Base-by-base conservation (phyloP, 2,329 filamentous ascomycete genomes). In the Mycocentrospora acerina region DNA sequence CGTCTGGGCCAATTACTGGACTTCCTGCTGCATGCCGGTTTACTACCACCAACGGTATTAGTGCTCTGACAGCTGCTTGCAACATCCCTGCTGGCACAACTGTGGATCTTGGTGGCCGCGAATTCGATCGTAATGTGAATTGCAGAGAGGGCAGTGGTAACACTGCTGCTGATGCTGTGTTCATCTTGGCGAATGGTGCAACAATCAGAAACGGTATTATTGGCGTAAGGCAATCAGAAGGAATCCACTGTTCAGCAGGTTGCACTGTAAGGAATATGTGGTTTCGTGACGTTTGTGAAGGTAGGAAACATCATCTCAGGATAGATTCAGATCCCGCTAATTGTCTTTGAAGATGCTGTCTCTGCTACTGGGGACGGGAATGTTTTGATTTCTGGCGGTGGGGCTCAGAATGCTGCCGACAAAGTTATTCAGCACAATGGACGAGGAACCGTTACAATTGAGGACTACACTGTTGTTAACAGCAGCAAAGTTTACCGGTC, bases 191-290 rank as follows among this genome's bases (percentile, higher is more conserved):
- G 48, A 55, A 67, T 22, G 74, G 74, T 11, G 74, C 71, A 12
- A 70, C 67, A 13, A 60, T 77, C 24, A 70, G 66, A 44, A 77
- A 77, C 49, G 73, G 72, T 51, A 74, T 77, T 57, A 76, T 77
- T 36, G 73, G 74, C 7, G 61, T 65, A 19, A 69, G 70, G 40
- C 68, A 76, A 46, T 64, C 68, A 24, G 74, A 60, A 65, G 72
- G 72, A 39, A 67, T 76, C 24, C 72, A 76, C 60, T 76, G 73
- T 59, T 54, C 67, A 42, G 72, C 14, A 7, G n/a, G 26, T 28
- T 75, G 72, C 54, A 70, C 66, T n/a, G 51, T 72, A 17, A 64
- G 59, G 29, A 42, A 40, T n/a, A 28, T 35, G 4, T 40, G 30
- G 31, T 40, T 34, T 26, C 12, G 32, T 12, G 29, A 43, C 16